These are phyloP conservation scores for Boletellus sp. DNA, from an alignment of 768 basidiomycete species.

Conservation along the genomic window DNA sequence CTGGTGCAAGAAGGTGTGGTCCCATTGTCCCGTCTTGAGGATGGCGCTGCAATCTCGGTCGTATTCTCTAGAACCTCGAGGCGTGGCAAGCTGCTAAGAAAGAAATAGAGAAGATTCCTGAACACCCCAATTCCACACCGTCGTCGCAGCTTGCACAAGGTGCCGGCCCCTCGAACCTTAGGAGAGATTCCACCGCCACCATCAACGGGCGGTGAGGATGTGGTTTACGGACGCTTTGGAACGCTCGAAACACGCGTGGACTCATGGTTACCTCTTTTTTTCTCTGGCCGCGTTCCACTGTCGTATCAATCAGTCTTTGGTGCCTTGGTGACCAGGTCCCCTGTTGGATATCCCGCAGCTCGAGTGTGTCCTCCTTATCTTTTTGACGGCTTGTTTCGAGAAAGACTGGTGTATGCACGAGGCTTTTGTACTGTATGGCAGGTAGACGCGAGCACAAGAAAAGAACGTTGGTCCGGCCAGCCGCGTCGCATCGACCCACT, in stretches of 20 bases:
- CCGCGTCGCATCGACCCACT: background rate
- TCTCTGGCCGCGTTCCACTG: slow-evolving; percentile 5
- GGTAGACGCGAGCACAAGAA: background rate
- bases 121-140: slow-evolving; percentile 77
- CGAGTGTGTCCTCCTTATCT: slow-evolving; percentile 6
- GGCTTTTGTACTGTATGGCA: background rate
- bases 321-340: slow-evolving; percentile 17
- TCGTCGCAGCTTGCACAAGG: slow-evolving; percentile 33
- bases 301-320: slow-evolving; percentile 11
- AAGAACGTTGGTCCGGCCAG: background rate
- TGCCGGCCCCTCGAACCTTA: slow-evolving; percentile 37
- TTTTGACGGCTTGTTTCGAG: slow-evolving; percentile 8
- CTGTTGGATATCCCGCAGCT: slow-evolving; percentile 19
- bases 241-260: slow-evolving; percentile 9
- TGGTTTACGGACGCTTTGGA: slow-evolving; percentile 8
- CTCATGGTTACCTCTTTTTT: slow-evolving; percentile 5
- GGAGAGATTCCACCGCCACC: slow-evolving; percentile 68
- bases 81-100: slow-evolving; percentile 96
- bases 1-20: slow-evolving; percentile 88
- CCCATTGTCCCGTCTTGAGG: background rate
- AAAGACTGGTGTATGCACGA: background rate
- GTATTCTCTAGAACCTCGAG: slow-evolving; percentile 74
- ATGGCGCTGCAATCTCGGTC: slow-evolving; percentile 13
- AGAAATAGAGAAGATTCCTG: slow-evolving; percentile 86
- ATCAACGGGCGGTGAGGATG: slow-evolving; percentile 55